phyloP scores from a whole-genome alignment of 257 asterid species.

The Dorcoceras hygrometricum region DNA sequence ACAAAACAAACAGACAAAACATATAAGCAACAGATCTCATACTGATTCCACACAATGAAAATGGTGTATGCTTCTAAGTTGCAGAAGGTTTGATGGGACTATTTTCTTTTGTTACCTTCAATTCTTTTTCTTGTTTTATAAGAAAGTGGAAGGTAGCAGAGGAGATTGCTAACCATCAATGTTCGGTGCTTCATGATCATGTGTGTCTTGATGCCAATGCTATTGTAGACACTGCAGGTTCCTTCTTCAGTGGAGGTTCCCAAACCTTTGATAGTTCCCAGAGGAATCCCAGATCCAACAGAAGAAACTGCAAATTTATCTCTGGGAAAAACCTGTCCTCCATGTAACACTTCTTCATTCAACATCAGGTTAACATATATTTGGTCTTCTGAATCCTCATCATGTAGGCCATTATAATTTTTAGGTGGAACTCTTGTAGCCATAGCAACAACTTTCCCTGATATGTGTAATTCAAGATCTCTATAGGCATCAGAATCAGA shows the following conservation, averaged over 20 bases:
- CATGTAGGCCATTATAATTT: constrained; percentile 28
- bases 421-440: constrained; percentile 70
- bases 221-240: constrained; percentile 61
- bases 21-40: not conserved
- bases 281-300: constrained; percentile 42
- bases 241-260: constrained; percentile 89
- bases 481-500: constrained; percentile 73
- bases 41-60: constrained; percentile 11
- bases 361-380: constrained; percentile 60
- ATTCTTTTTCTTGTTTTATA: too few species aligned
- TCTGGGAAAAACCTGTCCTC: constrained; percentile 25
- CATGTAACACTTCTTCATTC: constrained; percentile 26
- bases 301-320: constrained; percentile 30
- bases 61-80: too few species aligned
- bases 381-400: constrained; percentile 54
- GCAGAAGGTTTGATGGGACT: too few species aligned
- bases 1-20: not conserved
- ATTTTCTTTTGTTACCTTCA: too few species aligned
- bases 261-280: constrained; percentile 79
- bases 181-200: constrained; percentile 88
- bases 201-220: constrained; percentile 67
- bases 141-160: constrained; percentile 9
- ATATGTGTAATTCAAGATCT: constrained; percentile 66
- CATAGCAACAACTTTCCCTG: constrained; percentile 76
- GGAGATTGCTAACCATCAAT: constrained; percentile 51